These are phyloP conservation scores for Talaromyces marneffei DNA, from an alignment of 2,329 filamentous ascomycete genomes.

Conservation along the genomic window DNA sequence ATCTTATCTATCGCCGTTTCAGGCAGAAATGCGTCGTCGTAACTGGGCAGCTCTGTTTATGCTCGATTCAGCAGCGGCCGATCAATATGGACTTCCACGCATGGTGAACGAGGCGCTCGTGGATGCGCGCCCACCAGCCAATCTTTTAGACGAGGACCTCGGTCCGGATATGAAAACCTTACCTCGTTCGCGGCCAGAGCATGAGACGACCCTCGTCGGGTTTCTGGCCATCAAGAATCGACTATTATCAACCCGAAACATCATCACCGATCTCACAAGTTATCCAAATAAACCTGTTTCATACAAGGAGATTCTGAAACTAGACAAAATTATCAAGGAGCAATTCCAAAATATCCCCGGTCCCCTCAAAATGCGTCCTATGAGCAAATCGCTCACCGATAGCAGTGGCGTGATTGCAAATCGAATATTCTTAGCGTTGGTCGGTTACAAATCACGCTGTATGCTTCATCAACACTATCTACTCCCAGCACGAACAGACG, in stretches of 20 bases:
- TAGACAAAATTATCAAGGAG: slow-evolving; percentile 8
- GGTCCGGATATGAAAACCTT: slow-evolving; percentile 29
- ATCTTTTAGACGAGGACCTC: slow-evolving; percentile 38
- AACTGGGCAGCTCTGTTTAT: slow-evolving; percentile 29
- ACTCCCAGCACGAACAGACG: neutral
- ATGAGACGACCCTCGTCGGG: slow-evolving; percentile 12
- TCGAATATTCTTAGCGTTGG: slow-evolving; percentile 8
- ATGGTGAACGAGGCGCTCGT: slow-evolving; percentile 33
- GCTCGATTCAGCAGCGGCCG: slow-evolving; percentile 34
- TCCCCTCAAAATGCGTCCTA: slow-evolving; percentile 3
- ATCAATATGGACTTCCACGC: slow-evolving; percentile 33
- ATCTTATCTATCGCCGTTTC: slow-evolving; percentile 30
- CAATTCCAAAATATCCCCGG: slow-evolving; percentile 5
- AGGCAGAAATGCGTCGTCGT: slow-evolving; percentile 32
- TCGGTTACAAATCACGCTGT: slow-evolving; percentile 11
- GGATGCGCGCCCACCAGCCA: slow-evolving; percentile 36
- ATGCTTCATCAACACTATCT: slow-evolving; percentile 10
- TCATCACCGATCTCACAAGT: slow-evolving; percentile 1
- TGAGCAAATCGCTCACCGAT: slow-evolving; percentile 10
- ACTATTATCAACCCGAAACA: slow-evolving; percentile 7
- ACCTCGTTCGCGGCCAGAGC: slow-evolving; percentile 21
- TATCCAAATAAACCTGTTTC: slow-evolving; percentile 6
- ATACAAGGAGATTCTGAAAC: slow-evolving; percentile 9
- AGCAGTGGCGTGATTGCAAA: slow-evolving; percentile 7
- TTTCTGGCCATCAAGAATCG: slow-evolving; percentile 11